Conservation (phyloP, 768 basidiomycete genomes). For the Agrocybe praecox region DNA sequence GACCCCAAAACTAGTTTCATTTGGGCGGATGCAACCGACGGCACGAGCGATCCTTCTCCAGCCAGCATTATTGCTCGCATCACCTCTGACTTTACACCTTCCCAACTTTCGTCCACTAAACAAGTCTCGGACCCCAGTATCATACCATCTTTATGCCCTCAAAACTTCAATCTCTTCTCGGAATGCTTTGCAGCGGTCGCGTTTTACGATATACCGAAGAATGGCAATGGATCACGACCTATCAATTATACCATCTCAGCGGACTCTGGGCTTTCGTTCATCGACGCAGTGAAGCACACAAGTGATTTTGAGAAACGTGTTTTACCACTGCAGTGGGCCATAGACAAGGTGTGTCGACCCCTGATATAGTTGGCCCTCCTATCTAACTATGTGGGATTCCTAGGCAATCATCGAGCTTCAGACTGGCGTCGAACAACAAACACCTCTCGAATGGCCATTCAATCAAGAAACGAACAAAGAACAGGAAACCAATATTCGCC, state of each 20-base stretch:
- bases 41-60: conserved; percentile 55
- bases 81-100: conserved; percentile 50
- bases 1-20: conserved; percentile 54
- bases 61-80: conserved; percentile 62
- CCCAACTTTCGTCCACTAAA: conserved; percentile 50
- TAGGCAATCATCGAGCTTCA: conserved; percentile 71
- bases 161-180: conserved; percentile 74
- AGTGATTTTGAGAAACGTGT: conserved; percentile 72
- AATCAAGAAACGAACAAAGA: conserved; percentile 69
- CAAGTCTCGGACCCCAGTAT: conserved; percentile 48
- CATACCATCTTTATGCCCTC: conserved; percentile 62
- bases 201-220: conserved; percentile 60
- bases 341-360: conserved; percentile 57
- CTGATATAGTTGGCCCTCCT: neutral
- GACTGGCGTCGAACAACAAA: conserved; percentile 55
- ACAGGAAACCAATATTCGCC: conserved; percentile 53
- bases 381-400: neutral
- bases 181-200: conserved; percentile 71
- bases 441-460: conserved; percentile 76
- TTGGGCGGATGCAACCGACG: conserved; percentile 73
- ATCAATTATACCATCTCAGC: conserved; percentile 74
- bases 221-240: conserved; percentile 30
- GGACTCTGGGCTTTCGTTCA: conserved; percentile 66
- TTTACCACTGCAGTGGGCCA: conserved; percentile 75
- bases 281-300: conserved; percentile 65